Base-by-base conservation (phyloP, 192 early-diverging fungal genomes). In the Coemansia asiatica region DNA sequence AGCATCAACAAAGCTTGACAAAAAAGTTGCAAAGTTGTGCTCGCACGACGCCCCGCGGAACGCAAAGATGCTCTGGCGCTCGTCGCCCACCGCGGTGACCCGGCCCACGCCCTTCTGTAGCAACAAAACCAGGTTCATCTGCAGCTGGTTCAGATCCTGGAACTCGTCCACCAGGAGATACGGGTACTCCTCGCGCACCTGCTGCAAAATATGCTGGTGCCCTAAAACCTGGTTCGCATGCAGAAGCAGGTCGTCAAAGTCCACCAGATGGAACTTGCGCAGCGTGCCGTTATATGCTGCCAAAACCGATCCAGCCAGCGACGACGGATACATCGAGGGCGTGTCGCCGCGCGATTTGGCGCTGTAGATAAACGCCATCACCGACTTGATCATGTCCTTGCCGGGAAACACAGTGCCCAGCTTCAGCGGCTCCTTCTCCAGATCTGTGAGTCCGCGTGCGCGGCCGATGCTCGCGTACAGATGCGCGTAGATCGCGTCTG, bases 141-240 rank as follows among this genome's bases (percentile, higher is more conserved):
- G 79, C 68, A 71, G 68, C 55, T 66, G 49, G 49, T 82, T 82
- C 25, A 82, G 68, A 19, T 82, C 79, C 71, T 82, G 79, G 38
- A 82, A 82, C 66, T 82, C 79, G 47, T 82, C 79, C 8, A 82
- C 71, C 40, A 82, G 60, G 16, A 82, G 58, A 40, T 76, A 82
- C 48, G 67, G 70, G 28, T 49, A 76, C 64, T 66, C 38, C 1
- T 26, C 27, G 21, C 69, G 74, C 40, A 74, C 74, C 12, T n/a
- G 22, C 18, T 21, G 6, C 25, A 76, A 64, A 0, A 74, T 53
- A 13, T 56, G 31, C 18, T 28, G 36, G 9, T 62, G 10, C 8
- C 63, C 55, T 51, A 82, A 53, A 9, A 82, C 27, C 46, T 70
- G 35, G 25, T 59, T 62, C 18, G 79, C 71, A 10, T 55, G 29